Evolutionary conservation across 495 filamentous ascomycete species (phyloP).

Genomic region (Aeminium ludgeri): DNA sequence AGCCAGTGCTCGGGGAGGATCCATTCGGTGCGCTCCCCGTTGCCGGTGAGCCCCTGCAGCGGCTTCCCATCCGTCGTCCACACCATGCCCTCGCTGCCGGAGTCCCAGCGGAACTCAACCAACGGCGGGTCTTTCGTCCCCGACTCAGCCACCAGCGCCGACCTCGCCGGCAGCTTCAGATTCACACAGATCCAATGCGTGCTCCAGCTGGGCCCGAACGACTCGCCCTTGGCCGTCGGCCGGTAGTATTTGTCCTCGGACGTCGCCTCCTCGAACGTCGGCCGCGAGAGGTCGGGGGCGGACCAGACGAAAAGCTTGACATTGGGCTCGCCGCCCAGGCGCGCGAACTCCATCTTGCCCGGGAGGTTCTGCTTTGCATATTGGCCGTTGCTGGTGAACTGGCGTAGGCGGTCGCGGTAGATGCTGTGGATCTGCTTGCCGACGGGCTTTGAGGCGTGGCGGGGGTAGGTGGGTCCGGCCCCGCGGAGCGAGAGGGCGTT

Average conservation of each 20-base stretch:
- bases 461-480: constrained; percentile 40
- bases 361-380: constrained; percentile 65
- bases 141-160: too few relatives aligned
- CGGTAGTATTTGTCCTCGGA: constrained; percentile 62
- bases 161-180: constrained; percentile 57
- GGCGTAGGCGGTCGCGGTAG: constrained; percentile 66
- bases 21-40: constrained; percentile 79
- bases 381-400: constrained; percentile 67
- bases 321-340: constrained; percentile 50
- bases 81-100: constrained; percentile 76
- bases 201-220: constrained; percentile 88
- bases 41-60: constrained; percentile 84
- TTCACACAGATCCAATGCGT: constrained; percentile 94
- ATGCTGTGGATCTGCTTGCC: constrained; percentile 77
- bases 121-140: constrained; percentile 54
- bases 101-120: constrained; percentile 91
- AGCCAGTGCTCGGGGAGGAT: constrained; percentile 61
- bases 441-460: constrained; percentile 41
- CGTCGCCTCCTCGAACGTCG: constrained; percentile 78
- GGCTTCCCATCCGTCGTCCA: constrained; percentile 80
- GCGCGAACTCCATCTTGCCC: constrained; percentile 60
- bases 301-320: constrained; percentile 81
- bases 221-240: constrained; percentile 54
- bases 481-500: constrained; percentile 14
- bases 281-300: constrained; percentile 58